Base-by-base conservation (phyloP, 768 basidiomycete species). In the Cantharellus anzutake region DNA sequence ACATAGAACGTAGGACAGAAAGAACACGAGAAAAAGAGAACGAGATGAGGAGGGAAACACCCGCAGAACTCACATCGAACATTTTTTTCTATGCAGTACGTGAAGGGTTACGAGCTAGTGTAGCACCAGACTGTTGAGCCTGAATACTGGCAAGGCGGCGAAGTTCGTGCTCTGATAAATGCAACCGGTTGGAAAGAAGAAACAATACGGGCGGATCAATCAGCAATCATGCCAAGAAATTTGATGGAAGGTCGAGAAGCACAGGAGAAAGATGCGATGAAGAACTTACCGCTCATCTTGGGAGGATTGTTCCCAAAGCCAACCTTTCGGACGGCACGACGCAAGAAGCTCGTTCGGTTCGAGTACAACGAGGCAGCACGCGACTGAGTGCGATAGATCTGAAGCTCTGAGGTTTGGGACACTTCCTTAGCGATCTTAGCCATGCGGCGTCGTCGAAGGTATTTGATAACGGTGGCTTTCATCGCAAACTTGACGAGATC, bases 401-500 rank as follows among this genome's bases (percentile, higher is more conserved):
- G 85, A 60, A 90, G 73, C 60, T 82, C 84, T 57, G 70, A 69
- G 41, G 72, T 67, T 4, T 70, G 35, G 62, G 72, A 67, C 42
- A 73, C 73, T 61, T 74, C 74, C 44, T 71, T 70, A 42, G 70
- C 64, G 55, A 74, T 72, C 65, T 70, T 68, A 37, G 70, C 66
- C 52, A 76, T 78, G 62, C 70, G 68, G 60, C 86, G 82, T 60
- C 78, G 73, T 64, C 90, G 92, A 68, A 92, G 81, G 64, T 63
- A 74, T 72, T 84, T 84, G 79, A 97, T 92, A 69, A 91, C 73
- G 3, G 89, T 93, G 4, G 83, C 86, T 75, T 94, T 92, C 87
- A 97, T 92, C 41, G 77, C 86, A 71, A 96, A 94, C 76, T 94
- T 96, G 79, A 96, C 86, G 72, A 80, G 79, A 72, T 98, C 94